Evolutionary conservation across 768 basidiomycete species (phyloP).

Genomic region (Gymnopilus dilepis): DNA sequence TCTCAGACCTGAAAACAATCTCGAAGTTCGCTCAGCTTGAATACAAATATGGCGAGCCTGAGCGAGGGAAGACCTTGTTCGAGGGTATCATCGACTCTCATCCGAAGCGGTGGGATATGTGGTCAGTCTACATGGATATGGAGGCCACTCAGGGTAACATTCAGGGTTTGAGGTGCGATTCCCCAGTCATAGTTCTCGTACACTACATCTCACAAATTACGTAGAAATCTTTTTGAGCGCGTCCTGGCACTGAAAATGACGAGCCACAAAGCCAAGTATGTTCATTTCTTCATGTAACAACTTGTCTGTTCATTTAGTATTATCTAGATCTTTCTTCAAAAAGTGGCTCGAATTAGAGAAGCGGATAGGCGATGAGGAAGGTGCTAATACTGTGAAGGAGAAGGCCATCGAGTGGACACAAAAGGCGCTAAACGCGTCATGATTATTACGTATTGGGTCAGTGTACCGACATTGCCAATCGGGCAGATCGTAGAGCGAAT

Average conservation of each 20-base stretch:
- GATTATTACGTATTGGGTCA: constrained; percentile 33
- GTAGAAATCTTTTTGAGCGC: constrained; percentile 88
- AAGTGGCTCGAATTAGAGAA: constrained; percentile 94
- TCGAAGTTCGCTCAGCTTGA: constrained; percentile 95
- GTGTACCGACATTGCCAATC: constrained; percentile 28
- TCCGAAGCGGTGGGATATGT: constrained; percentile 93
- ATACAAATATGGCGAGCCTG: constrained; percentile 92
- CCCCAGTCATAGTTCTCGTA: background rate
- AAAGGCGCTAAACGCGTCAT: constrained; percentile 43
- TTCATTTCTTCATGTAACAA: constrained; percentile 22
- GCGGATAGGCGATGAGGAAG: constrained; percentile 85
- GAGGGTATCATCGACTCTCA: constrained; percentile 97
- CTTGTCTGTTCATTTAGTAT: constrained; percentile 18
- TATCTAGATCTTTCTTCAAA: constrained; percentile 87
- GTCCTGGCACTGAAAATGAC: constrained; percentile 87
- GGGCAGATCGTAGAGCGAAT: constrained; percentile 26
- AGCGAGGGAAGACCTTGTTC: constrained; percentile 94
- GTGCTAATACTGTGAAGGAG: constrained; percentile 79
- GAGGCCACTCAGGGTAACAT: constrained; percentile 83
- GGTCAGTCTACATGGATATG: constrained; percentile 98
- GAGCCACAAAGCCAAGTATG: constrained; percentile 93
- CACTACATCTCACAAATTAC: constrained; percentile 4
- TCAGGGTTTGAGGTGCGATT: constrained; percentile 70
- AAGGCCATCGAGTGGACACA: constrained; percentile 94
- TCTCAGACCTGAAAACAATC: constrained; percentile 90